A percentile compares a stretch with the other conserved stretches of the same genome.
phyloP scores from a whole-genome alignment of 306 rosid species.

The Gastrolobium villosum region DNA sequence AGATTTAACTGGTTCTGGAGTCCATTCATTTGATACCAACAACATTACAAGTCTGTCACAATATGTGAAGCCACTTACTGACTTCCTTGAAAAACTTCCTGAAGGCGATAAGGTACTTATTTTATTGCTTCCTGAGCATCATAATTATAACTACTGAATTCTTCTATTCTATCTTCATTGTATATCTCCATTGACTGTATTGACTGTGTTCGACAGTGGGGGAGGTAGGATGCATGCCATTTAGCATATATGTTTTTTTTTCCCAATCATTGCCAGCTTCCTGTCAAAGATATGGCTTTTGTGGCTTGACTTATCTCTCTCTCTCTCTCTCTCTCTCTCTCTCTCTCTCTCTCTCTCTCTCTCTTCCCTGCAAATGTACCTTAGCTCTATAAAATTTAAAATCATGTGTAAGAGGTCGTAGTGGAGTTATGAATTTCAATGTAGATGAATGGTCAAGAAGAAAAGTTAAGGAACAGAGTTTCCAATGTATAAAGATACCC shows the following conservation, averaged over 20 bases:
- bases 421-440: not conserved
- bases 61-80: constrained; percentile 89
- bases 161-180: constrained; percentile 9
- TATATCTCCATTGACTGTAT: not conserved
- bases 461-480: not conserved
- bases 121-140: constrained; percentile 17
- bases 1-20: constrained; percentile 95
- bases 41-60: constrained; percentile 72
- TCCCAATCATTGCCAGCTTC: constrained; percentile 7
- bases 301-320: not conserved
- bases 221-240: constrained; percentile 13
- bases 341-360: constrained; percentile 27
- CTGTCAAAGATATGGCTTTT: not conserved
- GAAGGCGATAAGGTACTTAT: constrained; percentile 77
- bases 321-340: not conserved
- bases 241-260: not conserved
- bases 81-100: constrained; percentile 80
- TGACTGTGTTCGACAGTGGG: not conserved
- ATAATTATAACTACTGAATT: not conserved
- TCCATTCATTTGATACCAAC: constrained; percentile 82
- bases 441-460: not conserved
- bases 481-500: not conserved
- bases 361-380: too few species aligned
- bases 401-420: not conserved
- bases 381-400: not conserved